Evolutionary conservation across 371 early-diverging fungal species (phyloP), one percentile per base, ranked within the genome.

Genomic region (Mortierella sp.): DNA sequence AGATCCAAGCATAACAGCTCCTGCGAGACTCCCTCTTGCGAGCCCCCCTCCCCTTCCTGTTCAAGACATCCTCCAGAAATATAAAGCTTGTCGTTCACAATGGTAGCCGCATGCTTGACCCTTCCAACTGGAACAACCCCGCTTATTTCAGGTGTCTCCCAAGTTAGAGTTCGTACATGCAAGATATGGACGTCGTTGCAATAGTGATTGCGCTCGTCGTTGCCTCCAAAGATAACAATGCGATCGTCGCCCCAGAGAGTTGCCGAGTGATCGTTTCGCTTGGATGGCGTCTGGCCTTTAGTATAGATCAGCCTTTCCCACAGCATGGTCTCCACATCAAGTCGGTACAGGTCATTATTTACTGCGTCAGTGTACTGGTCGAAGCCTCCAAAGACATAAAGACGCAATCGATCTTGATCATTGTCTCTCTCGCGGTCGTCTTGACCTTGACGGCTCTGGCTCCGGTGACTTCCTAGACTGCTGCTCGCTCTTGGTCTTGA

Each of bases 201-300:
- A 48, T 81, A 87, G 21, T 64, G 67, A 34, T 87, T 86, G 39
- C 84, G 84, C 28, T 83, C 84, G 67, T 92, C 90, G n/a, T 81
- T 84, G 1, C 93, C 93, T 47, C 91, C 93, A 82, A 90, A 91
- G n/a, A 92, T 85, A 13, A 92, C 79, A 19, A 91, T 78, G 43
- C 85, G 87, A 66, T 87, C 81, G 19, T 80, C 71, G 14, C 83
- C 78, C 90, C 90, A 91, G 4, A 85, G 68, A 14, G 84, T 87
- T 21, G 89, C 83, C 6, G 90, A 82, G 57, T 91, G 91, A 55
- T 88, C 90, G 57, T 83, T 88, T n/a, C 90, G 85, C 56, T 88
- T 86, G 5, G 83, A 84, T 7, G 90, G 89, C 16, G 83, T 83
- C 39, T 79, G 78, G 39, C 89, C 90, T 31, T 87, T 87, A 47